These are phyloP conservation scores for Acorus gramineus DNA, from an alignment of 106 monocot species.

Conservation along the genomic window DNA sequence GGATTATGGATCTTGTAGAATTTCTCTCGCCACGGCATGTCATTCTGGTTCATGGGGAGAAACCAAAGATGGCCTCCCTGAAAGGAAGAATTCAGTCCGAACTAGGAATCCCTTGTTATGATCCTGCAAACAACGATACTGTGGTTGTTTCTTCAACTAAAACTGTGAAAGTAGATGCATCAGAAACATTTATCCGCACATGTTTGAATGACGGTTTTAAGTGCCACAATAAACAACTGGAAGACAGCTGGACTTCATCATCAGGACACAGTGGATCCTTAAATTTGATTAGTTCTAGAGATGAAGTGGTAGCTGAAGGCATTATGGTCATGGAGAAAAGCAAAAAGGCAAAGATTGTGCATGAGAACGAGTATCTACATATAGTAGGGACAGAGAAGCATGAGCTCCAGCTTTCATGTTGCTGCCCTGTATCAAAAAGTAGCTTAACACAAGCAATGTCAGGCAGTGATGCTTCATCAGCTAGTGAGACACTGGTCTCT, in stretches of 20 bases:
- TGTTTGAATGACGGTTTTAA: conserved; percentile 4
- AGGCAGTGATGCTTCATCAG: not conserved
- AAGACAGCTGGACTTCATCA: conserved; percentile 1
- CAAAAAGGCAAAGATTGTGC: conserved; percentile 49
- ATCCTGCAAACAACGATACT: conserved; percentile 80
- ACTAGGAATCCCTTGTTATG: conserved; percentile 57
- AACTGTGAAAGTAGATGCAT: conserved; percentile 38
- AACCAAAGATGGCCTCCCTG: conserved; percentile 74
- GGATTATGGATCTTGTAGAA: conserved; percentile 89
- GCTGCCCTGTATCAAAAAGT: conserved; percentile 25
- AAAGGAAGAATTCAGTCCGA: conserved; percentile 76
- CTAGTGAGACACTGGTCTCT: not conserved
- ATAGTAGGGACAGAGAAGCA: conserved; percentile 35
- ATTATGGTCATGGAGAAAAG: conserved; percentile 79
- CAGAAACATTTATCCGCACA: conserved; percentile 44
- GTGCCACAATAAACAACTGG: not conserved
- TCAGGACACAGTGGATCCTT: not conserved
- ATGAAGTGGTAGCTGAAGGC: conserved; percentile 44
- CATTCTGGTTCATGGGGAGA: conserved; percentile 94
- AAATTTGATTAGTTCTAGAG: conserved; percentile 7
- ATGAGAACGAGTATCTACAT: conserved; percentile 44
- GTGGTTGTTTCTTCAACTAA: conserved; percentile 41
- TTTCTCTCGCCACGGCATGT: conserved; percentile 79
- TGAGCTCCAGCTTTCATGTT: conserved; percentile 32
- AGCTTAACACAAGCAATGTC: not conserved